These are phyloP conservation scores for Syncephalastrum contaminatum DNA, from an alignment of 371 early-diverging fungal genomes.

Conservation along the genomic window DNA sequence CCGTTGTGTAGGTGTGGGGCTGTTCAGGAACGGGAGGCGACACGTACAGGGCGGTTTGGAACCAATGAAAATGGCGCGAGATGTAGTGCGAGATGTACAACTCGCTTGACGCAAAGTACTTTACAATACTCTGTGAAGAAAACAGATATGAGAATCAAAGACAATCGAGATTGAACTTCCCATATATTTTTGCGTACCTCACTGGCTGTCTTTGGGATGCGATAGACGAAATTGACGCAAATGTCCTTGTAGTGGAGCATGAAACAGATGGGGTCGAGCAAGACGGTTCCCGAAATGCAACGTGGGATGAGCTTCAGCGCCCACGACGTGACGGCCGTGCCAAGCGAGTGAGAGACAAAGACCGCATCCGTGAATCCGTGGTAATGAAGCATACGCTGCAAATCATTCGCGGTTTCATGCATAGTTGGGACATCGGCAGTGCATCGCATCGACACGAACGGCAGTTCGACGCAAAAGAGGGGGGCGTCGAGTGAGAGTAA, in stretches of 20 bases:
- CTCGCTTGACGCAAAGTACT: slow-evolving; percentile 69
- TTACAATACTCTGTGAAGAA: slow-evolving; percentile 46
- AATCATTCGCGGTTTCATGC: slow-evolving; percentile 57
- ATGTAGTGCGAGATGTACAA: slow-evolving; percentile 67
- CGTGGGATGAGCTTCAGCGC: slow-evolving; percentile 44
- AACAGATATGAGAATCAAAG: neutral
- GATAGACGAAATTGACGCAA: slow-evolving; percentile 69
- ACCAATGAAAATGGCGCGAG: slow-evolving; percentile 68
- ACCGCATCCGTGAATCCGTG: slow-evolving; percentile 60
- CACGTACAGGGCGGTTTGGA: slow-evolving; percentile 53
- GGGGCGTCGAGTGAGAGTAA: slow-evolving; percentile 50
- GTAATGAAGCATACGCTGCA: slow-evolving; percentile 57
- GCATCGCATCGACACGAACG: slow-evolving; percentile 68
- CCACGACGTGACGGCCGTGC: slow-evolving; percentile 60
- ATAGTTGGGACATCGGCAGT: slow-evolving; percentile 60
- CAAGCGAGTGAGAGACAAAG: slow-evolving; percentile 70
- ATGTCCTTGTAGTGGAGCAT: slow-evolving; percentile 64
- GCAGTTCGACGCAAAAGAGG: slow-evolving; percentile 67
- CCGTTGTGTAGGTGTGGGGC: slow-evolving; percentile 16
- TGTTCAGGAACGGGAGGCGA: slow-evolving; percentile 21
- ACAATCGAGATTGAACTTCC: neutral
- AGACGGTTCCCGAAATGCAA: slow-evolving; percentile 49
- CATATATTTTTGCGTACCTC: slow-evolving; percentile 37
- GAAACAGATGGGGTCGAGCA: slow-evolving; percentile 73
- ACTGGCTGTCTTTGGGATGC: slow-evolving; percentile 59